phyloP scores from a whole-genome alignment of 2,329 filamentous ascomycete species.

The Colletotrichum tofieldiae region DNA sequence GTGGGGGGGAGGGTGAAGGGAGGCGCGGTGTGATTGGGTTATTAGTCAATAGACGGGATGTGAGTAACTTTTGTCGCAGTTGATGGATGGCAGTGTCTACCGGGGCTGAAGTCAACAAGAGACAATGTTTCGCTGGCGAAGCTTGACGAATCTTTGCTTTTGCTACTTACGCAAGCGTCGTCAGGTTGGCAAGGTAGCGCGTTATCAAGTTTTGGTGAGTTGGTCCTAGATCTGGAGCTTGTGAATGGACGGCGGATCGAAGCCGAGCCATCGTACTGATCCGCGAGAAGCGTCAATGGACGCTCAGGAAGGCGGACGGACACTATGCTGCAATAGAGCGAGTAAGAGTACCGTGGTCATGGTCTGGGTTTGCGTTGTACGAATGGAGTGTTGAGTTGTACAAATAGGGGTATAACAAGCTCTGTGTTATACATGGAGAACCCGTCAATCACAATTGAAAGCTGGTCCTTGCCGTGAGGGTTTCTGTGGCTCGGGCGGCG shows the following conservation, averaged over 20 bases:
- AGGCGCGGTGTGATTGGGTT: slow-evolving; percentile 17
- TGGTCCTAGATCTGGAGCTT: not conserved
- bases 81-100: slow-evolving; percentile 2
- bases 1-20: not conserved
- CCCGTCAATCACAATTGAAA: slow-evolving; percentile 26
- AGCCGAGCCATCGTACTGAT: not conserved
- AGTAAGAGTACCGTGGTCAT: not conserved
- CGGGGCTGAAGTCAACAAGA: not conserved
- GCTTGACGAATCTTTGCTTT: slow-evolving; percentile 2
- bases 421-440: slow-evolving; percentile 19
- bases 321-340: not conserved
- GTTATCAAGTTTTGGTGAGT: not conserved
- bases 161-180: not conserved
- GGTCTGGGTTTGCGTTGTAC: slow-evolving; percentile 5
- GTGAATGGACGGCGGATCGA: not conserved
- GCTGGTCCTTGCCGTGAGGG: slow-evolving; percentile 21
- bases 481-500: slow-evolving; percentile 12
- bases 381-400: slow-evolving; percentile 14
- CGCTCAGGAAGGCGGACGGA: not conserved
- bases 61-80: not conserved
- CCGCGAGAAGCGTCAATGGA: slow-evolving; percentile 10
- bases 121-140: not conserved
- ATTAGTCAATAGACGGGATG: not conserved
- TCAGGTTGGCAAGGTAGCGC: slow-evolving; percentile 8
- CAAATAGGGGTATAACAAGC: slow-evolving; percentile 12